These are phyloP conservation scores for Senna tora DNA, from an alignment of 306 rosid species.

Conservation along the genomic window DNA sequence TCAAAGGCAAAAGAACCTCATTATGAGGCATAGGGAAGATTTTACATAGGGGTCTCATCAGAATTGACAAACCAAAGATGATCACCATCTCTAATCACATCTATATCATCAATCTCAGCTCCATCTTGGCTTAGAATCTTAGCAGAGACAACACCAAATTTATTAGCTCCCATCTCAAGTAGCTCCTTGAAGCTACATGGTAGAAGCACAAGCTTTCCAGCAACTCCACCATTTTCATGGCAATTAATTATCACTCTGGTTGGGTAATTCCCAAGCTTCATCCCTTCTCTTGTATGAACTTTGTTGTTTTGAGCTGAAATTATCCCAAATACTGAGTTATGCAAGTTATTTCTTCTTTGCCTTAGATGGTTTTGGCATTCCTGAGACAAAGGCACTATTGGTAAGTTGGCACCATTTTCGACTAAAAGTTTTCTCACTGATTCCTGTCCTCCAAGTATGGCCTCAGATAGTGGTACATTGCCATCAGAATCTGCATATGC, in stretches of 20 bases:
- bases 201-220: slow-evolving; percentile 72
- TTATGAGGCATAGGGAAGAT: background rate
- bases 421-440: slow-evolving; percentile 50
- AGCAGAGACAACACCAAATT: slow-evolving; percentile 48
- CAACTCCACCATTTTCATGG: slow-evolving; percentile 62
- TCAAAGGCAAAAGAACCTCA: slow-evolving; percentile 8
- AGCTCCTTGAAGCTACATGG: slow-evolving; percentile 70
- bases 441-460: slow-evolving; percentile 66
- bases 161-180: slow-evolving; percentile 71
- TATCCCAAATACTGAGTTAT: slow-evolving; percentile 79
- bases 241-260: slow-evolving; percentile 72
- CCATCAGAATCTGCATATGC: slow-evolving; percentile 70
- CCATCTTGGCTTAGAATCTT: slow-evolving; percentile 68
- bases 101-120: slow-evolving; percentile 71
- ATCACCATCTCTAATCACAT: slow-evolving; percentile 91
- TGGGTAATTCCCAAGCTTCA: slow-evolving; percentile 9
- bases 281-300: slow-evolving; percentile 35
- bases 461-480: slow-evolving; percentile 84
- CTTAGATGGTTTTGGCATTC: slow-evolving; percentile 61
- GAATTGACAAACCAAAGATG: slow-evolving; percentile 60
- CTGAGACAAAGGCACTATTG: slow-evolving; percentile 52
- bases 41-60: slow-evolving; percentile 23
- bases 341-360: slow-evolving; percentile 63
- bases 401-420: slow-evolving; percentile 75
- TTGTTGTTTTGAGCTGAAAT: slow-evolving; percentile 65